phyloP scores from a whole-genome alignment of 148 eudicot genomes.

The Nepenthes gracilis region DNA sequence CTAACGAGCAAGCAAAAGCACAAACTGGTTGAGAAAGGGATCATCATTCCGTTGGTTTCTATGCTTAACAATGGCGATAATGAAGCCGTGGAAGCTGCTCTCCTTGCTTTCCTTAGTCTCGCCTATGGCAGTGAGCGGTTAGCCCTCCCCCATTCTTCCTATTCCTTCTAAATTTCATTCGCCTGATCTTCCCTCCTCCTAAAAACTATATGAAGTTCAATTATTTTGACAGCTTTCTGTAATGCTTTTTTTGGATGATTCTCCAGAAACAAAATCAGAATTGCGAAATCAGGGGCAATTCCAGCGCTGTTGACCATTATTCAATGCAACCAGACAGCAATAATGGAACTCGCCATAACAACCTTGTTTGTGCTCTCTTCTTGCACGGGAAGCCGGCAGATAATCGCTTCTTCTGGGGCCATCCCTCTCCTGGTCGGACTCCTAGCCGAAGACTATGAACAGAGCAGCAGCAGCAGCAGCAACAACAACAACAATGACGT shows the following conservation, averaged over 20 bases:
- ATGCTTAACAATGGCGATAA: constrained; percentile 36
- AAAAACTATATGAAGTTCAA: too few relatives aligned
- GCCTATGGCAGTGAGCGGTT: constrained; percentile 72
- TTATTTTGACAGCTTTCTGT: background rate
- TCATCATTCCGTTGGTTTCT: constrained; percentile 29
- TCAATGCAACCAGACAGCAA: constrained; percentile 22
- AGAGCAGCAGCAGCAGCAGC: background rate
- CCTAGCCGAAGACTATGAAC: constrained; percentile 5
- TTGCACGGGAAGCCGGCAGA: constrained; percentile 34
- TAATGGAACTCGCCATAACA: constrained; percentile 38
- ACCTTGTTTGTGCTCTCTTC: constrained; percentile 52
- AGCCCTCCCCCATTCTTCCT: background rate
- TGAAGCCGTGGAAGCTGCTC: constrained; percentile 53
- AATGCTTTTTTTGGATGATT: background rate
- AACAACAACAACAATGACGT: background rate
- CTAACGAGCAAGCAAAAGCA: constrained; percentile 47
- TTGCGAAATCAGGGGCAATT: constrained; percentile 46
- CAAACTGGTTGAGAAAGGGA: constrained; percentile 39
- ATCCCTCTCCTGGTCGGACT: constrained; percentile 33
- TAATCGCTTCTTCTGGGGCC: constrained; percentile 41
- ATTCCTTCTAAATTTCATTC: background rate
- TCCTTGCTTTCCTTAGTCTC: constrained; percentile 59
- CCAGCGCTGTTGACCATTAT: constrained; percentile 25
- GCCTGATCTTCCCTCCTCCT: too few relatives aligned
- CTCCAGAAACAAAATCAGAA: constrained; percentile 55